Conservation (phyloP, 179 eudicot genomes). For the Heliamphora pulchella region DNA sequence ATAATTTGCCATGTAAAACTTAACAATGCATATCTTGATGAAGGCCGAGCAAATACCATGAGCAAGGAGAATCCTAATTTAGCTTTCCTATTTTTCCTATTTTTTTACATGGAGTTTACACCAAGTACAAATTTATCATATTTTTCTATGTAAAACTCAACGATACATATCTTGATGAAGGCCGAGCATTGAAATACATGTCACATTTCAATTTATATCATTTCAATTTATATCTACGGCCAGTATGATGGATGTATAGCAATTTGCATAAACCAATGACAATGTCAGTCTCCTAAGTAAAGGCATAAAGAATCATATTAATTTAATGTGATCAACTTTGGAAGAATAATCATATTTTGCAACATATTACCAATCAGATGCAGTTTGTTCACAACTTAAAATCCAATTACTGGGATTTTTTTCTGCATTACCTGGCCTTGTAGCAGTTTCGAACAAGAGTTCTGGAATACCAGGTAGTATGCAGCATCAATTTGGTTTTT, state of each 20-base stretch:
- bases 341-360: not conserved
- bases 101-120: no score
- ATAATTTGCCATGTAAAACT: no score
- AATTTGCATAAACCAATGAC: not conserved
- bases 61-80: not conserved
- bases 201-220: not conserved
- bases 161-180: not conserved
- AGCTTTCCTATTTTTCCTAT: no score
- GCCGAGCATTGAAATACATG: not conserved
- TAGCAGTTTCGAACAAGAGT: not conserved
- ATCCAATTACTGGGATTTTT: not conserved
- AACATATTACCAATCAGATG: not conserved
- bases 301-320: not conserved
- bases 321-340: not conserved
- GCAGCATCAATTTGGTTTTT: not conserved
- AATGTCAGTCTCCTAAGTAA: not conserved
- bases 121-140: not conserved
- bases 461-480: not conserved
- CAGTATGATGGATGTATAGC: not conserved
- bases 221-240: not conserved
- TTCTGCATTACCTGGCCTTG: not conserved
- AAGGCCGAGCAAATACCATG: not conserved
- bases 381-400: not conserved
- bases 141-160: not conserved
- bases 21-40: no score